Conservation (phyloP, 2,329 filamentous ascomycete species). For the Aspergillus flavus region DNA sequence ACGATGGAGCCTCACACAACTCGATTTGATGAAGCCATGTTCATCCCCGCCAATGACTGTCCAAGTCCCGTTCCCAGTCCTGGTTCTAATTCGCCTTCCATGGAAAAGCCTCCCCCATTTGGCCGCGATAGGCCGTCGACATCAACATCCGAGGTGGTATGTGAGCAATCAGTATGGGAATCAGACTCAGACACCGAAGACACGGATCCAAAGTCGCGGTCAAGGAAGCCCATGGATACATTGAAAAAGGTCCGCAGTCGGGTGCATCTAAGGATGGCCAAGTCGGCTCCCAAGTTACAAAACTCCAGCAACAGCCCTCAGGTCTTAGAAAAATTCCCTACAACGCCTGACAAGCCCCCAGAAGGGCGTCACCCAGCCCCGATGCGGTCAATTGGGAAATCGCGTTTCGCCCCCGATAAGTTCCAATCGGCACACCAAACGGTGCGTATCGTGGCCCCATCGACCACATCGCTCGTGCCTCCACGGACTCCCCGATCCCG, state of each 20-base stretch:
- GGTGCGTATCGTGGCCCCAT: conserved; percentile 40
- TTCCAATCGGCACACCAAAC: conserved; percentile 31
- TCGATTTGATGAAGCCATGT: conserved; percentile 44
- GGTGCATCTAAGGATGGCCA: conserved; percentile 41
- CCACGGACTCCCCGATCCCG: conserved; percentile 26
- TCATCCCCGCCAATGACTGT: conserved; percentile 41
- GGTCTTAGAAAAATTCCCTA: conserved; percentile 31
- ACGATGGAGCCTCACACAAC: conserved; percentile 43
- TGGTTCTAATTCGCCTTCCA: conserved; percentile 28
- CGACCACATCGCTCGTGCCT: conserved; percentile 36
- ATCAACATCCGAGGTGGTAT: conserved; percentile 35
- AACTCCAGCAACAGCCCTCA: conserved; percentile 21
- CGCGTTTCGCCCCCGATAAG: conserved; percentile 29
- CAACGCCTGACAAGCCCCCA: conserved; percentile 29
- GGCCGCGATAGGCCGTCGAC: conserved; percentile 35
- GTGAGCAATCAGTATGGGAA: conserved; percentile 45
- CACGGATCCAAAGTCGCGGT: conserved; percentile 36
- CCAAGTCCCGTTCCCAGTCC: conserved; percentile 41
- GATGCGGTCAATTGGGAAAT: conserved; percentile 19
- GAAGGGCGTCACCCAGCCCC: conserved; percentile 22
- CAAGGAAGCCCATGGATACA: conserved; percentile 41
- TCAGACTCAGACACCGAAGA: conserved; percentile 43
- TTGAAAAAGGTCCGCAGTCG: conserved; percentile 44
- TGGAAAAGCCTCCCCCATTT: conserved; percentile 32
- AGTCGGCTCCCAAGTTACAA: conserved; percentile 39